Percentiles rank a stretch among this genome's conserved stretches.
phyloP scores from a whole-genome alignment of 1,139 yeast species.

The Zygotorulaspora mrakii region DNA sequence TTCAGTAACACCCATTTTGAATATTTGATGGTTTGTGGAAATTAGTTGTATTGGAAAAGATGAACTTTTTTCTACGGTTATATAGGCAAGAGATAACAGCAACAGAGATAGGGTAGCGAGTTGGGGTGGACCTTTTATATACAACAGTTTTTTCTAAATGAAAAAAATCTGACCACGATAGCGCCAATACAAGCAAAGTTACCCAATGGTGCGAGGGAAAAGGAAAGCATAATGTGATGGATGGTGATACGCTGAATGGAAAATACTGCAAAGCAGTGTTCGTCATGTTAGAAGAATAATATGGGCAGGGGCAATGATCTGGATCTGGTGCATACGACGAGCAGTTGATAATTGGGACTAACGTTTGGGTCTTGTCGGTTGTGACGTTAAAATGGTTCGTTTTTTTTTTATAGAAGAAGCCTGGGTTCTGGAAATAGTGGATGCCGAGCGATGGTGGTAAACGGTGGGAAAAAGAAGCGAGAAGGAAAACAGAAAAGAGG shows the following conservation, averaged over 20 bases:
- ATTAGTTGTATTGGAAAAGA: constrained; percentile 4
- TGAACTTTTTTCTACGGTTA: constrained; percentile 1
- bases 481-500: neutral
- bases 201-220: neutral
- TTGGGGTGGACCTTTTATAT: constrained; percentile 5
- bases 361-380: too few species aligned
- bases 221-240: constrained; percentile 2
- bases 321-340: too few species aligned
- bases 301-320: too few species aligned
- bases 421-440: neutral
- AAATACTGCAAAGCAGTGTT: too few species aligned
- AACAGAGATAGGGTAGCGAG: neutral
- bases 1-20: constrained; percentile 50
- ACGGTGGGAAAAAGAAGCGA: neutral
- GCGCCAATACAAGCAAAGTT: neutral
- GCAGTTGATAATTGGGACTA: too few species aligned
- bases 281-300: too few species aligned
- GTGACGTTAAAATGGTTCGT: too few species aligned
- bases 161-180: too few species aligned
- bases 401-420: too few species aligned
- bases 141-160: too few species aligned
- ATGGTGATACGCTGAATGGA: neutral
- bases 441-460: neutral
- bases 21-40: constrained; percentile 5
- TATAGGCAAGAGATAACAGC: neutral